These are phyloP conservation scores for Phaffia rhodozyma DNA, from an alignment of 1,284 basidiomycete species.

Conservation along the genomic window DNA sequence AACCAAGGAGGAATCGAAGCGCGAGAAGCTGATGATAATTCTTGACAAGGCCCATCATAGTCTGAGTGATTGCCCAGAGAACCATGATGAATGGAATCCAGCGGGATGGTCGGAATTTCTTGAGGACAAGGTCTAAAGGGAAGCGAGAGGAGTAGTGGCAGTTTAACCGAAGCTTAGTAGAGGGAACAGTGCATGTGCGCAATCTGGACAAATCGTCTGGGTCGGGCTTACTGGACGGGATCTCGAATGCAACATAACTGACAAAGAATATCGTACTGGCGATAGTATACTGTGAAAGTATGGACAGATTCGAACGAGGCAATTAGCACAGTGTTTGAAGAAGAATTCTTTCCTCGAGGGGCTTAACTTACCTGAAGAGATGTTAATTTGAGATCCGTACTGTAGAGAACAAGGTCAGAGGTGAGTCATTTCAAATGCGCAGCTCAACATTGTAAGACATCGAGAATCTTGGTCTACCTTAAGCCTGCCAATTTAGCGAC, in stretches of 20 bases:
- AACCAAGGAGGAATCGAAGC: constrained; percentile 34
- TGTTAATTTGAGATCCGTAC: constrained; percentile 31
- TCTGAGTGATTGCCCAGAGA: constrained; percentile 20
- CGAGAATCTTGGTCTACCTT: neutral
- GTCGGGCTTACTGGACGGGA: constrained; percentile 27
- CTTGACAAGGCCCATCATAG: constrained; percentile 34
- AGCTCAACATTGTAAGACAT: neutral
- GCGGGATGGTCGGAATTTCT: constrained; percentile 31
- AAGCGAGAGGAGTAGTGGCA: neutral
- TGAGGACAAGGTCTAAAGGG: constrained; percentile 35
- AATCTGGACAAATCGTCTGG: neutral
- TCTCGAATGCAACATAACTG: constrained; percentile 37
- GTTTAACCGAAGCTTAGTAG: neutral
- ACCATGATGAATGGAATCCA: constrained; percentile 32
- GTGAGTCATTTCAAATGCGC: constrained; percentile 29
- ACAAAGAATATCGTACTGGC: constrained; percentile 29
- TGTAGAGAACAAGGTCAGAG: no score
- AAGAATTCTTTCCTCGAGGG: neutral
- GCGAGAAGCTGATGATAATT: constrained; percentile 34
- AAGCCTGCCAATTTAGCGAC: constrained; percentile 29
- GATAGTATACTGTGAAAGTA: constrained; percentile 29
- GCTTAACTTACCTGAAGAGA: constrained; percentile 20
- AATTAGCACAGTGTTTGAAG: no score
- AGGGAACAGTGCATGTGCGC: neutral
- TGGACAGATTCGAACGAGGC: no score